Evolutionary conservation across 2,329 filamentous ascomycete genomes (phyloP).

Genomic region (Aspergillus quadricinctus): DNA sequence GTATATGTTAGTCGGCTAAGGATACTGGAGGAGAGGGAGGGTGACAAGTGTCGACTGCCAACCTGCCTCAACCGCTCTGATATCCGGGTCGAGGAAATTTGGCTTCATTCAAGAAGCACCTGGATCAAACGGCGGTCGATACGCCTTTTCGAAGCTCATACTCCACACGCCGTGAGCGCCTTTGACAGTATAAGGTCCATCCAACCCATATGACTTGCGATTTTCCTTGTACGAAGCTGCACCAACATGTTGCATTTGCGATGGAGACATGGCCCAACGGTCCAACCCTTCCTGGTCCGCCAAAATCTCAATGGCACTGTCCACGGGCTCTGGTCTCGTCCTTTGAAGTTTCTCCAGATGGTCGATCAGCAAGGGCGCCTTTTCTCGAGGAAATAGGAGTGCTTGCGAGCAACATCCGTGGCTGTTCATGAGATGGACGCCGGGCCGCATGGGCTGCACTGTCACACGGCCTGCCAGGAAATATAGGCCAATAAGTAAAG

Average conservation of each 20-base stretch:
- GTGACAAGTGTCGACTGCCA: background rate
- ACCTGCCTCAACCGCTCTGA: background rate
- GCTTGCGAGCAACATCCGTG: conserved; percentile 45
- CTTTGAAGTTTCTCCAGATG: conserved; percentile 13
- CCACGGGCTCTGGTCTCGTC: conserved; percentile 14
- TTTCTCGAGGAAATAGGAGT: conserved; percentile 39
- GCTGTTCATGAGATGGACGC: conserved; percentile 40
- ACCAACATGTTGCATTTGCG: conserved; percentile 22
- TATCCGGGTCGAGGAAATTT: background rate
- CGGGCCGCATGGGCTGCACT: conserved; percentile 32
- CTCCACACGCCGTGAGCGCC: conserved; percentile 23
- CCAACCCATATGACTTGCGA: conserved; percentile 10
- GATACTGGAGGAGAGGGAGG: too few relatives aligned
- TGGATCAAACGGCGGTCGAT: background rate
- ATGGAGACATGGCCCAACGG: conserved; percentile 18
- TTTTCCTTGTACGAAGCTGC: conserved; percentile 22
- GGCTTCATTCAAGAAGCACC: background rate
- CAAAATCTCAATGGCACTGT: conserved; percentile 17
- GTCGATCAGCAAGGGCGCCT: conserved; percentile 13
- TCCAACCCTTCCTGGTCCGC: conserved; percentile 13
- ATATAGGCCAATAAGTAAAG: conserved; percentile 31
- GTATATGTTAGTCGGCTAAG: too few relatives aligned
- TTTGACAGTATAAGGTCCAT: conserved; percentile 14
- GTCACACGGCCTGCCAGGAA: conserved; percentile 42
- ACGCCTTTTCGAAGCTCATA: conserved; percentile 20